Evolutionary conservation across 192 early-diverging fungal species (phyloP), one percentile per base, ranked within the genome.

Genomic region (Gryganskiella cystojenkinii): DNA sequence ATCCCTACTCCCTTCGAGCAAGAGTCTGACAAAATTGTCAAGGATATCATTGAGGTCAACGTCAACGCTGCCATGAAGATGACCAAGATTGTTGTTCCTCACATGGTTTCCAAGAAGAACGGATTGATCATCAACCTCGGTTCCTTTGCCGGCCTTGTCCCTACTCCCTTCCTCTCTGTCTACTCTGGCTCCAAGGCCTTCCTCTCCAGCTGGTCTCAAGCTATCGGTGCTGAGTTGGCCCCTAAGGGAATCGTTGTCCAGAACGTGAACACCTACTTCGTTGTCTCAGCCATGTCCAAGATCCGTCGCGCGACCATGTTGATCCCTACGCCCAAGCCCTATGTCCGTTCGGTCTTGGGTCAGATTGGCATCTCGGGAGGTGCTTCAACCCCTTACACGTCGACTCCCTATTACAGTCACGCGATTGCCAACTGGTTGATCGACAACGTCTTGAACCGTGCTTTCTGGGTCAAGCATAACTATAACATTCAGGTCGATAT

Each of bases 171-270:
- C 71, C 83, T 99, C 55, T 89, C 94, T 50, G 90, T 94, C 27
- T 99, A 99, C 85, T 95, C 95, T 70, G 96, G 90, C 33, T 91
- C 94, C 63, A 99, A 99, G 81, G 89, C 95, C 8, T 99, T 98
- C 84, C 82, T 99, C 63, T 89, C 88, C 51, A 92, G 83, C 68
- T 99, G 94, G 90, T 95, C 93, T 52, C 90, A 93, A 82, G 95
- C 95, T 33, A 81, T 99, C 51, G 95, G 90, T 24, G 84, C 89
- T 25, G 97, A 99, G 79, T 71, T 94, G 33, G 80, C 85, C 27
- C 66, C 82, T 7, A 76, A 85, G 25, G 90, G 90, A 45, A 86
- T 99, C 25, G 81, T 91, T 25, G 96, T 99, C 31, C 90, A 99
- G 86, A 91, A 95, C 82, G 67, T 98, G 67, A 97, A 96, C 76